Evolutionary conservation across 306 rosid species (phyloP), one percentile per base, ranked within the genome.

Genomic region (Leucaena leucocephala): DNA sequence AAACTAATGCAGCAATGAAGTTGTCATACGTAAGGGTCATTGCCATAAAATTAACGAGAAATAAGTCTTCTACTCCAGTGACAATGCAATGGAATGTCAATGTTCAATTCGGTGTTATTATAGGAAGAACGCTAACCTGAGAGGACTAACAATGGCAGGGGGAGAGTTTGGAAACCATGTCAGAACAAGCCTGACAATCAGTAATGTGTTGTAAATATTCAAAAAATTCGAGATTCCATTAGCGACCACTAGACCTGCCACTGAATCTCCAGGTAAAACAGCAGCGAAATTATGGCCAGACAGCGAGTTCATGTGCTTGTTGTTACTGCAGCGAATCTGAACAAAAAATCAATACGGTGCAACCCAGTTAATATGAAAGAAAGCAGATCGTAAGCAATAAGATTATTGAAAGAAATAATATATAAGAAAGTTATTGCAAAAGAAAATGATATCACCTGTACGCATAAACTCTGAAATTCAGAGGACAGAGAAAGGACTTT

Each of bases 141-240:
- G 92, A 35, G 98, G 98, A 79, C 85, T 81, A 74, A 91, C 97
- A 19, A 94, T 87, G 84, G 88, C 92, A 72, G 95, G 86, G 82
- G 98, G 97, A 49, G 97, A 75, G 55, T 89, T 92, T 3, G 97
- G 98, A 84, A 94, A 94, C 97, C 97, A 94, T 27, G 98, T 92
- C 86, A 93, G 83, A 76, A 95, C 99, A 77, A 95, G 99, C 88
- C 99, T 87, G 36, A 85, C 91, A 75, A 95, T 75, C 68, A 95
- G 85, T 46, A 95, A 82, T 1, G 99, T 95, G 76, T 95, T 95
- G 90, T 91, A 95, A 57, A 93, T 77, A 85, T 83, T 93, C 87
- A 95, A 87, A 89, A 95, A 95, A 88, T 87, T 95, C n/a, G 9
- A 22, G 27, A 95, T 45, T 33, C 99, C 98, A 76, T 90, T 95